phyloP scores from a whole-genome alignment of 169 alveolate species.

The Theileria orientalis region DNA sequence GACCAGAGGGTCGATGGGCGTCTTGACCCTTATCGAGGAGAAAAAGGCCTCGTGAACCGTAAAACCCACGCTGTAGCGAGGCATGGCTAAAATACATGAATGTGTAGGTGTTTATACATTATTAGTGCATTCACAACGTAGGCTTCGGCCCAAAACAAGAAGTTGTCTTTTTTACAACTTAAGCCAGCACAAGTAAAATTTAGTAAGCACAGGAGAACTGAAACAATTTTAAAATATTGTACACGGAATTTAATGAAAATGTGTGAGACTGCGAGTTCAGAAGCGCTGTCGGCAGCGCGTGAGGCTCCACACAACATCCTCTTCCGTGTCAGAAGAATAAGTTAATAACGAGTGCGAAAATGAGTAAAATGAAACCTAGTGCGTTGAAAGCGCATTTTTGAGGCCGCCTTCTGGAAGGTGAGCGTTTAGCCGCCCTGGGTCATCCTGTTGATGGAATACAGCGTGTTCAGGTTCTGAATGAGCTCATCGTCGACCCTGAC shows the following conservation, averaged over 20 bases:
- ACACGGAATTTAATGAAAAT: slow-evolving; percentile 1
- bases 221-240: not conserved
- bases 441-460: slow-evolving; percentile 4
- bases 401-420: too few species aligned
- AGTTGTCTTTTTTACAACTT: slow-evolving; percentile 3
- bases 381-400: too few species aligned
- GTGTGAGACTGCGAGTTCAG: too few species aligned
- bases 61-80: slow-evolving; percentile 78
- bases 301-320: slow-evolving; percentile 14
- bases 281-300: too few species aligned
- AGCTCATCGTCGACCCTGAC: slow-evolving; percentile 5
- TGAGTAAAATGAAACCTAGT: too few species aligned
- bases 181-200: too few species aligned
- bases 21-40: slow-evolving; percentile 66
- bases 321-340: not conserved
- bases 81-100: slow-evolving; percentile 45
- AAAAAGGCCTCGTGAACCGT: slow-evolving; percentile 82
- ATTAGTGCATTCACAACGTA: not conserved
- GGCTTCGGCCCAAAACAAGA: not conserved
- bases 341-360: too few species aligned
- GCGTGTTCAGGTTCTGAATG: slow-evolving; percentile 7
- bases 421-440: not conserved
- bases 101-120: slow-evolving; percentile 4
- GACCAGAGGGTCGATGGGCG: slow-evolving; percentile 81
- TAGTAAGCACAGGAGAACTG: too few species aligned